phyloP scores from a whole-genome alignment of 169 alveolate species.

The Besnoitia besnoiti region DNA sequence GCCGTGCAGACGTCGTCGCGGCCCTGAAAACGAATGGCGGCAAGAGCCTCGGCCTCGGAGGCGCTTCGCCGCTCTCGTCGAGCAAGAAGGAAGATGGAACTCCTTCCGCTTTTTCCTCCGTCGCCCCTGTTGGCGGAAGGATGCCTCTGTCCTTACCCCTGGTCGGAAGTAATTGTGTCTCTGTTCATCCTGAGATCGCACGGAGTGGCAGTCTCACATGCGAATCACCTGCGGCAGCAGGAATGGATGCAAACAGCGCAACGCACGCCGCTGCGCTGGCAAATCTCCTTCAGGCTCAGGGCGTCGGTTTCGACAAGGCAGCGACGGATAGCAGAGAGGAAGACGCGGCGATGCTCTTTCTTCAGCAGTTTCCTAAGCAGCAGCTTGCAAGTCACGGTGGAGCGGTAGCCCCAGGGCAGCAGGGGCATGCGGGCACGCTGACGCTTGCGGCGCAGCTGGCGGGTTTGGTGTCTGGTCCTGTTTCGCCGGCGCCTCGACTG shows the following conservation, averaged over 20 bases:
- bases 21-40: neutral
- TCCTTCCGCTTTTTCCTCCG: neutral
- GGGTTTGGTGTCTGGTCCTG: neutral
- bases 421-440: neutral
- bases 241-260: neutral
- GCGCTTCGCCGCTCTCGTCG: neutral
- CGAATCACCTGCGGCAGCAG: neutral
- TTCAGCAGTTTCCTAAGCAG: neutral
- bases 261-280: neutral
- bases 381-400: neutral
- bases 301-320: neutral
- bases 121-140: neutral
- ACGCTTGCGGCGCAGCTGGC: neutral
- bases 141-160: too few species aligned
- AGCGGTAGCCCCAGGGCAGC: neutral
- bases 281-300: neutral
- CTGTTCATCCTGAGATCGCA: too few species aligned
- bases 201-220: too few species aligned
- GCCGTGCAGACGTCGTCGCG: neutral
- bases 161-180: too few species aligned
- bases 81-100: neutral
- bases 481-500: neutral
- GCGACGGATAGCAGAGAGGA: neutral
- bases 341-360: neutral
- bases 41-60: neutral